Percentiles rank a stretch among this genome's conserved stretches.
Evolutionary conservation across 768 basidiomycete species (phyloP).

Genomic region (Lepiota subincarnata): DNA sequence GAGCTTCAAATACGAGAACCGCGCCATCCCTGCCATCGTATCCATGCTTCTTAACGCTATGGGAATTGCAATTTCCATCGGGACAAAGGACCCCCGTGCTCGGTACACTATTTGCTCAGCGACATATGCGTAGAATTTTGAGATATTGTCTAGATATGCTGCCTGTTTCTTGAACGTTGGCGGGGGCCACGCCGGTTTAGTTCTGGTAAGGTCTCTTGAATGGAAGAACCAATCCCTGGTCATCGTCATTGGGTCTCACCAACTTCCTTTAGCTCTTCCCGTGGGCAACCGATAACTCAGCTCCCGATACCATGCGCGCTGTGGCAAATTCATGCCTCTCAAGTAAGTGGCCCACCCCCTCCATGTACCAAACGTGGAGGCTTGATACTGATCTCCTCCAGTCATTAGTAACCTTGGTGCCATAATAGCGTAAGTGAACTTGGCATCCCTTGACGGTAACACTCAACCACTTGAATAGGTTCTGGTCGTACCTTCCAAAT

Average conservation of each 20-base stretch:
- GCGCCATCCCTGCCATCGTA: constrained; percentile 24
- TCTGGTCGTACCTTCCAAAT: constrained; percentile 35
- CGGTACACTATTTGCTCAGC: not conserved
- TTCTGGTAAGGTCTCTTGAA: constrained; percentile 14
- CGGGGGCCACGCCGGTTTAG: constrained; percentile 28
- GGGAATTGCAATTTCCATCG: constrained; percentile 34
- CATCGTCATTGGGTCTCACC: not conserved
- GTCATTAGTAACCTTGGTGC: constrained; percentile 37
- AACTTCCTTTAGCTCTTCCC: constrained; percentile 22
- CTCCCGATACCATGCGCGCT: constrained; percentile 38
- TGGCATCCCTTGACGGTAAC: not conserved
- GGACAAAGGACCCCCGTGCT: constrained; percentile 30
- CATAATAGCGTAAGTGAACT: constrained; percentile 29
- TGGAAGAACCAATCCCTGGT: not conserved
- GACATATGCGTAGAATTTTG: not conserved
- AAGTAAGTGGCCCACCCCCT: no score
- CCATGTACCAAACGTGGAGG: no score
- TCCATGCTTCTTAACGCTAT: constrained; percentile 27
- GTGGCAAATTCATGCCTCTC: constrained; percentile 32
- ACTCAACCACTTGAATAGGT: constrained; percentile 17
- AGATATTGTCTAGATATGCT: constrained; percentile 24
- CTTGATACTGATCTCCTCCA: constrained; percentile 12
- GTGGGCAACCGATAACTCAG: constrained; percentile 40
- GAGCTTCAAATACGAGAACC: constrained; percentile 25
- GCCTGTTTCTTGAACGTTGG: constrained; percentile 35